These are phyloP conservation scores for Mycosphaerella sp. DNA, from an alignment of 2,329 filamentous ascomycete species.

Conservation along the genomic window DNA sequence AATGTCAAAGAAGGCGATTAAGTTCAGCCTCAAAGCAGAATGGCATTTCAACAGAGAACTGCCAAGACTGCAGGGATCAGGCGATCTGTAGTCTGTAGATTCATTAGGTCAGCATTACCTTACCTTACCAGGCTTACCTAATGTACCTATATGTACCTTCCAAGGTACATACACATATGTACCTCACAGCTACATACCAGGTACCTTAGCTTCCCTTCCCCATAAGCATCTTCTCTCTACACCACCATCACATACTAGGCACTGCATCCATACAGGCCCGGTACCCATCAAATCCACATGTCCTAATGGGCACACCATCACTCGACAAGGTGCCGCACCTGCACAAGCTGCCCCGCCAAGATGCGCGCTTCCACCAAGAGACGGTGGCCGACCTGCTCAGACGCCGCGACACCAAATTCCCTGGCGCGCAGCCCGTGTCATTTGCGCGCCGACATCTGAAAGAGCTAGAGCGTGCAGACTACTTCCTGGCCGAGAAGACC, in stretches of 20 bases:
- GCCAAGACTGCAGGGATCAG: not conserved
- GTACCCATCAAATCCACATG: too few species aligned
- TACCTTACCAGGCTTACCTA: too few species aligned
- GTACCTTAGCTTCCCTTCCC: too few species aligned
- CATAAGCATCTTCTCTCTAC: too few species aligned
- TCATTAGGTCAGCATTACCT: too few species aligned
- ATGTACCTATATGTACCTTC: too few species aligned
- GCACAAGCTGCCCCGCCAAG: slow-evolving; percentile 19
- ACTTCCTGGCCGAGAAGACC: slow-evolving; percentile 97
- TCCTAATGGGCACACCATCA: slow-evolving; percentile 15
- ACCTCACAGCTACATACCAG: too few species aligned
- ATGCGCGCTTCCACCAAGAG: slow-evolving; percentile 26
- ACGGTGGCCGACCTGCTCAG: slow-evolving; percentile 54
- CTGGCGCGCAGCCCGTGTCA: slow-evolving; percentile 89
- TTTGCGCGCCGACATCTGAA: slow-evolving; percentile 75
- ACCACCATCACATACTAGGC: too few species aligned
- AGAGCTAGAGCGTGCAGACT: slow-evolving; percentile 78
- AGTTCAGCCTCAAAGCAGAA: slow-evolving; percentile 6
- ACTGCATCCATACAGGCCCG: too few species aligned
- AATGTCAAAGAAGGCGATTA: not conserved
- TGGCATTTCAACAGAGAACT: not conserved
- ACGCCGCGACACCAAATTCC: slow-evolving; percentile 63
- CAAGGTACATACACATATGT: too few species aligned
- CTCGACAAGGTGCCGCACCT: slow-evolving; percentile 12
- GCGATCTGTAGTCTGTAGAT: too few species aligned